Percentiles rank a stretch among this genome's conserved stretches.
Evolutionary conservation across 495 filamentous ascomycete genomes (phyloP).

Genomic region (Filosporella fistucella): DNA sequence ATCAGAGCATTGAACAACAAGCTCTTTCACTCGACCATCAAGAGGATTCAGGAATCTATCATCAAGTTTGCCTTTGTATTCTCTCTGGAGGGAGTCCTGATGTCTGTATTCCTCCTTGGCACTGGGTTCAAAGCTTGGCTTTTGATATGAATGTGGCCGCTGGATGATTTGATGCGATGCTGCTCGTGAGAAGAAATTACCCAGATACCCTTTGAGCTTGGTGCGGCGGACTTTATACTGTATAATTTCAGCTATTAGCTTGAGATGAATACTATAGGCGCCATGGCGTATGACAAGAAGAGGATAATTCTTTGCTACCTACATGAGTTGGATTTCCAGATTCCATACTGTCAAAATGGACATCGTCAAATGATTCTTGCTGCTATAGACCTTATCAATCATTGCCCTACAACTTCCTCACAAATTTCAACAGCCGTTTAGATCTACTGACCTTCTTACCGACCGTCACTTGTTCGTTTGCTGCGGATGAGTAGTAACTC

Average conservation of each 20-base stretch:
- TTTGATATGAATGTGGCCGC: background rate
- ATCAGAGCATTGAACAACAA: background rate
- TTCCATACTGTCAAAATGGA: no score
- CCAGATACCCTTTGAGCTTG: background rate
- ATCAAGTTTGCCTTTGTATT: background rate
- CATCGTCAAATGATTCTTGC: no score
- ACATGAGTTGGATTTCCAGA: no score
- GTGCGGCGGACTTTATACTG: background rate
- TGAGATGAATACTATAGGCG: background rate
- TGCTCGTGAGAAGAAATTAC: background rate
- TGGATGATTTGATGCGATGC: background rate
- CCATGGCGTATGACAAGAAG: no score
- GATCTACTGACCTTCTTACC: no score
- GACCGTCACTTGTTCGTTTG: no score
- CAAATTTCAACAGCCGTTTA: no score
- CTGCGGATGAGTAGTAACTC: no score
- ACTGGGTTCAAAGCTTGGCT: background rate
- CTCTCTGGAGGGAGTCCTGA: background rate
- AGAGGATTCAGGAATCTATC: background rate
- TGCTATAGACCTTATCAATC: no score
- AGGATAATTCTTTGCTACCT: background rate
- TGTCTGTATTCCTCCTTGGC: background rate
- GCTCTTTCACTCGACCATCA: background rate
- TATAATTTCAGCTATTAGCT: background rate
- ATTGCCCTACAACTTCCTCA: no score